A percentile compares a stretch with the other conserved stretches of the same genome.
Conservation (phyloP, 495 filamentous ascomycete species). For the Aspergillus ellipticus region DNA sequence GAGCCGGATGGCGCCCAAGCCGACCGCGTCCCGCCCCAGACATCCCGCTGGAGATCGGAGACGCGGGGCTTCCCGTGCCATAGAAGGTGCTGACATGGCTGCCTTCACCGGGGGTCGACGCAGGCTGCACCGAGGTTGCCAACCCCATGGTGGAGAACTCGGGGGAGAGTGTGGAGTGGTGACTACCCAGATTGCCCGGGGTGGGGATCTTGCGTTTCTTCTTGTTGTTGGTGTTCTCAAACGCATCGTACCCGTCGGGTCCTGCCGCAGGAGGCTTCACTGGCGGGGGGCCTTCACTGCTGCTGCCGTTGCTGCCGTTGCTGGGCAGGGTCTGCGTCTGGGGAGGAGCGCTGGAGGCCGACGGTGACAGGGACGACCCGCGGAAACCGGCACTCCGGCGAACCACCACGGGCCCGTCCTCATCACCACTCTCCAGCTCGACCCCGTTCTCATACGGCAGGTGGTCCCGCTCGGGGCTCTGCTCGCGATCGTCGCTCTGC, state of each 20-base stretch:
- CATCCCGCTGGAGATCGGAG: slow-evolving; percentile 55
- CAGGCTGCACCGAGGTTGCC: slow-evolving; percentile 41
- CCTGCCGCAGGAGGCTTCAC: slow-evolving; percentile 36
- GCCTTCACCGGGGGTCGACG: slow-evolving; percentile 39
- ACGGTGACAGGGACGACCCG: slow-evolving; percentile 35
- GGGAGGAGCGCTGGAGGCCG: slow-evolving; percentile 27
- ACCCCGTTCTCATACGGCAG: slow-evolving; percentile 36
- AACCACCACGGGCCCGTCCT: slow-evolving; percentile 44
- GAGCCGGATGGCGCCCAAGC: slow-evolving; percentile 56
- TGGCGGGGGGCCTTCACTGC: slow-evolving; percentile 22
- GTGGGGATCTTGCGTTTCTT: slow-evolving; percentile 98
- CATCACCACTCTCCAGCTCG: slow-evolving; percentile 45
- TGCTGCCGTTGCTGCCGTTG: slow-evolving; percentile 24
- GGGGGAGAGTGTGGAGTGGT: slow-evolving; percentile 59
- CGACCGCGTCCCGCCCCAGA: slow-evolving; percentile 78
- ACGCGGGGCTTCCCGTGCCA: slow-evolving; percentile 49
- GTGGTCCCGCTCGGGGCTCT: slow-evolving; percentile 48
- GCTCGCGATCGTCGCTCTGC: slow-evolving; percentile 40
- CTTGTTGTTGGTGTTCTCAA: slow-evolving; percentile 99
- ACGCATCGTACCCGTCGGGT: slow-evolving; percentile 90
- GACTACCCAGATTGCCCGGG: slow-evolving; percentile 62
- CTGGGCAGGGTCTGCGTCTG: slow-evolving; percentile 17
- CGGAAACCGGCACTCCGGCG: slow-evolving; percentile 44
- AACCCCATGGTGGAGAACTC: slow-evolving; percentile 63
- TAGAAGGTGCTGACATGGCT: slow-evolving; percentile 54